phyloP scores from a whole-genome alignment of 2,329 filamentous ascomycete genomes.

The Chaetoscypha palmicola region DNA sequence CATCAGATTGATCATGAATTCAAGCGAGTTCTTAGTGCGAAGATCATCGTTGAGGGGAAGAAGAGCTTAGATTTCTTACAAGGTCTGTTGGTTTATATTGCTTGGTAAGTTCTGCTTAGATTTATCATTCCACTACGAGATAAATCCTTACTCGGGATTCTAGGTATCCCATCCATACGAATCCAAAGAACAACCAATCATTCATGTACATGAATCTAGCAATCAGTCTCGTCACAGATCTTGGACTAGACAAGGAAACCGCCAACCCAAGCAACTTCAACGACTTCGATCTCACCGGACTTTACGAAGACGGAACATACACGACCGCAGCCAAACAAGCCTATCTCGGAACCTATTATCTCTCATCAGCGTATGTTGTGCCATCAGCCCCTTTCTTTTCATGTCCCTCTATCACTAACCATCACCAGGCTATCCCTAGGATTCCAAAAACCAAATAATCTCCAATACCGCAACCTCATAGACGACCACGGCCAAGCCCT shows the following conservation, averaged over 20 bases:
- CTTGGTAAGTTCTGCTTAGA: slow-evolving; percentile 39
- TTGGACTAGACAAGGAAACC: slow-evolving; percentile 26
- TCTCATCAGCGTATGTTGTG: slow-evolving; percentile 25
- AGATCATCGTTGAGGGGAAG: slow-evolving; percentile 46
- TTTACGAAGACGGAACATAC: slow-evolving; percentile 18
- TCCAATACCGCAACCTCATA: slow-evolving; percentile 23
- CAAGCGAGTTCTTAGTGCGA: slow-evolving; percentile 23
- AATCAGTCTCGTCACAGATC: slow-evolving; percentile 29
- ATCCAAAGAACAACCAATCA: slow-evolving; percentile 26
- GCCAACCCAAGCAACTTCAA: slow-evolving; percentile 19
- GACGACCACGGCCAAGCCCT: slow-evolving; percentile 14
- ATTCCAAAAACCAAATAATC: slow-evolving; percentile 24
- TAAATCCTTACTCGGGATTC: not conserved
- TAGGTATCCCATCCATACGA: slow-evolving; percentile 28
- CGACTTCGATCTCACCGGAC: slow-evolving; percentile 15
- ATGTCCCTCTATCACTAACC: not conserved
- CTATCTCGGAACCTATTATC: slow-evolving; percentile 29
- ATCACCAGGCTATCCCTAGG: slow-evolving; percentile 16
- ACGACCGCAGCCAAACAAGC: slow-evolving; percentile 23
- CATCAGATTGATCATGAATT: slow-evolving; percentile 28
- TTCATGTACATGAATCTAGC: slow-evolving; percentile 30
- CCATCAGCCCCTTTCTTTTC: not conserved
- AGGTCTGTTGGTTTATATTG: slow-evolving; percentile 51
- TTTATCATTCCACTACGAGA: not conserved
- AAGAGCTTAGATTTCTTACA: slow-evolving; percentile 50